Percentiles rank a stretch among this genome's conserved stretches.
Conservation (phyloP, 2,329 filamentous ascomycete species). For the Colletotrichum orchidophilum region DNA sequence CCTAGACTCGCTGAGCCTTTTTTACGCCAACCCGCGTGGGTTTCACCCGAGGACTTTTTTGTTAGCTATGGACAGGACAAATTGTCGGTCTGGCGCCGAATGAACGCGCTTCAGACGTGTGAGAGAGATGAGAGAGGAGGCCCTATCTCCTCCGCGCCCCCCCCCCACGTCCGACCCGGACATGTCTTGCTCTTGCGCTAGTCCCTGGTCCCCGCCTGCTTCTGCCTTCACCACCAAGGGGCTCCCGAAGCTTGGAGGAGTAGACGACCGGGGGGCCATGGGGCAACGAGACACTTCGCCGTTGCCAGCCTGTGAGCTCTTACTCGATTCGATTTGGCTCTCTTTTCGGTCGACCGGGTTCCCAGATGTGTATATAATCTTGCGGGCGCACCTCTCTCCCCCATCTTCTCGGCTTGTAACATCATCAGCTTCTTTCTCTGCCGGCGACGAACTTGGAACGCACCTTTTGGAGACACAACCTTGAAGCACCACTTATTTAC, state of each 20-base stretch:
- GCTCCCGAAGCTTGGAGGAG: constrained; percentile 13
- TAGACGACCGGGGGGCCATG: constrained; percentile 1
- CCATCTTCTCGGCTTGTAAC: not conserved
- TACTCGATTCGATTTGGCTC: constrained; percentile 32
- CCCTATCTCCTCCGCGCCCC: constrained; percentile 12
- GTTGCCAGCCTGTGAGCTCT: constrained; percentile 20
- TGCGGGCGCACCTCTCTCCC: constrained; percentile 22
- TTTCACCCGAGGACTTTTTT: constrained; percentile 23
- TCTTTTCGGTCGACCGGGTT: constrained; percentile 15
- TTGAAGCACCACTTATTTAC: not conserved
- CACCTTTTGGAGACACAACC: constrained; percentile 13
- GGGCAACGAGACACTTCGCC: constrained; percentile 8
- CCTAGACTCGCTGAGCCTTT: constrained; percentile 25
- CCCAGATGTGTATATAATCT: constrained; percentile 30
- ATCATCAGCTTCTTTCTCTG: constrained; percentile 25
- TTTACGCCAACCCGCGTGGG: constrained; percentile 33
- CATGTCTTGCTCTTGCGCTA: constrained; percentile 26
- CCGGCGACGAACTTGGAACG: constrained; percentile 5
- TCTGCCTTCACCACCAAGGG: constrained; percentile 11
- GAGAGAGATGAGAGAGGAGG: constrained; percentile 14
- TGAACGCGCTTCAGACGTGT: constrained; percentile 13
- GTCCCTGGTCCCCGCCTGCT: constrained; percentile 15
- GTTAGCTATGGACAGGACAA: constrained; percentile 23
- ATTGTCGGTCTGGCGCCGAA: constrained; percentile 26
- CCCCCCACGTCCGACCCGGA: constrained; percentile 31